These are phyloP conservation scores for Alloteropsis semialata DNA, from an alignment of 176 grass and related monocot genomes.

Conservation along the genomic window DNA sequence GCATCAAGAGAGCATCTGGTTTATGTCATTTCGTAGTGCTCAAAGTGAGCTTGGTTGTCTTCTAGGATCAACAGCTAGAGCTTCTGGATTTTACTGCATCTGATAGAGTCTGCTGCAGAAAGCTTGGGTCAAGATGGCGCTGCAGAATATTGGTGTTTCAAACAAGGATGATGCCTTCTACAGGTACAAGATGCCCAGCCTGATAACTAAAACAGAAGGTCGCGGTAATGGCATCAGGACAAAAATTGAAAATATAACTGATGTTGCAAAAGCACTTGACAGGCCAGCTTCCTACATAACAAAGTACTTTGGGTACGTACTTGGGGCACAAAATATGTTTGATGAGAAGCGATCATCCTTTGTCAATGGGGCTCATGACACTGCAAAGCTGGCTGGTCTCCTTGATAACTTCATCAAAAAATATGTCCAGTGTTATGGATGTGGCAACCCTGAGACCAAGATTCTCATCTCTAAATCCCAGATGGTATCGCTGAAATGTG, in stretches of 20 bases:
- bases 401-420: constrained; percentile 91
- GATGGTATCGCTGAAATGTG: constrained; percentile 72
- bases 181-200: constrained; percentile 89
- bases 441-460: constrained; percentile 81
- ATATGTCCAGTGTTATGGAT: constrained; percentile 80
- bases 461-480: constrained; percentile 60
- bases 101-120: constrained; percentile 22
- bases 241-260: constrained; percentile 78
- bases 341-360: constrained; percentile 57
- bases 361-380: constrained; percentile 78
- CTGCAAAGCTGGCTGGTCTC: constrained; percentile 70
- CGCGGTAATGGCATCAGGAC: constrained; percentile 72
- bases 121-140: constrained; percentile 46
- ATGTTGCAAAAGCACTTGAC: constrained; percentile 65
- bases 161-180: constrained; percentile 94
- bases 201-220: constrained; percentile 78
- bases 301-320: constrained; percentile 68
- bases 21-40: constrained; percentile 1
- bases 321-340: constrained; percentile 63
- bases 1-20: constrained; percentile 34
- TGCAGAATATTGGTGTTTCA: constrained; percentile 81
- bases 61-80: background rate
- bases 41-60: background rate
- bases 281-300: constrained; percentile 77
- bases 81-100: background rate